Evolutionary conservation across 2,329 filamentous ascomycete species (phyloP).

Genomic region (Geosmithia morbida): DNA sequence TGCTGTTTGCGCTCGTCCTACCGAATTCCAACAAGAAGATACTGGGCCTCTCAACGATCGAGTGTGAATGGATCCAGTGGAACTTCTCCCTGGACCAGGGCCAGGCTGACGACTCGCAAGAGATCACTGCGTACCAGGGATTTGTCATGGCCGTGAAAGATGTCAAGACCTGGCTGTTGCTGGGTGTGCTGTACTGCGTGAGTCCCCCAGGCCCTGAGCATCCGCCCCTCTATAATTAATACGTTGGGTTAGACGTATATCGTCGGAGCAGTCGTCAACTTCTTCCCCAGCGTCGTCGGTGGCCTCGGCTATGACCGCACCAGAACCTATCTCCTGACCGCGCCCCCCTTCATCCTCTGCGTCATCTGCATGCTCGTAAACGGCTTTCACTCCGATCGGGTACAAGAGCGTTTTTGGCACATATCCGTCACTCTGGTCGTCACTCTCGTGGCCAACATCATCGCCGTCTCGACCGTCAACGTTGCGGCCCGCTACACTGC

Average conservation of each 20-base stretch:
- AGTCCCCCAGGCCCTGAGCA: neutral
- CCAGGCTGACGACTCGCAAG: neutral
- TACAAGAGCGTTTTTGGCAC: constrained; percentile 34
- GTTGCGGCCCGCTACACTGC: constrained; percentile 23
- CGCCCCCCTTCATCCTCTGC: constrained; percentile 35
- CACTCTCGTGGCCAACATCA: constrained; percentile 26
- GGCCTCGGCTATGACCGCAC: constrained; percentile 33
- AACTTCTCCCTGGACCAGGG: constrained; percentile 2
- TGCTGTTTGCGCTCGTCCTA: constrained; percentile 6
- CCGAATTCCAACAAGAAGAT: constrained; percentile 8
- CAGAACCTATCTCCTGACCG: constrained; percentile 35
- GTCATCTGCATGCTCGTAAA: constrained; percentile 28
- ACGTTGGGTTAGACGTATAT: constrained; percentile 10
- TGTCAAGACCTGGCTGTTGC: constrained; percentile 20
- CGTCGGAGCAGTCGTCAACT: constrained; percentile 12
- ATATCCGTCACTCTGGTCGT: constrained; percentile 26
- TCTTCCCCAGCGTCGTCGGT: constrained; percentile 24
- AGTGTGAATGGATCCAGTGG: constrained; percentile 7
- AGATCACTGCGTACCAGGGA: constrained; percentile 6
- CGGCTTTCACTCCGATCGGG: constrained; percentile 32
- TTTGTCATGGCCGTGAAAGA: constrained; percentile 13
- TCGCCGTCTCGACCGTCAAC: constrained; percentile 21
- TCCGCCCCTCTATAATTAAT: neutral
- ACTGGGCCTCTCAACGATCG: constrained; percentile 3
- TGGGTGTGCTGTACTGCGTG: constrained; percentile 14